Evolutionary conservation across 805 yeast genomes (phyloP).

Genomic region (Kuraishia hungarica): DNA sequence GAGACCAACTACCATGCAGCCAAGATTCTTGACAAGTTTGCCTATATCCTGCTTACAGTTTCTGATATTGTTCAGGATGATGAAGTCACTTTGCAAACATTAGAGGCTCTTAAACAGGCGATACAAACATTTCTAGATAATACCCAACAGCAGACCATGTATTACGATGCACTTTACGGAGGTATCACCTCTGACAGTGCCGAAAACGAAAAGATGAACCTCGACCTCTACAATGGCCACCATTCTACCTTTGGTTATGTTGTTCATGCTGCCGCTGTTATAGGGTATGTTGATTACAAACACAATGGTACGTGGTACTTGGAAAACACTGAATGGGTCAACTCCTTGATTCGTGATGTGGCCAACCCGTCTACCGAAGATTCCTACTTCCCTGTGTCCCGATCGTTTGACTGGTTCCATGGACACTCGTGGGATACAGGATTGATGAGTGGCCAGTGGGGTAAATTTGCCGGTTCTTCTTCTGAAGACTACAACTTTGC

Average conservation of each 20-base stretch:
- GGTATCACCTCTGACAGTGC: constrained; percentile 67
- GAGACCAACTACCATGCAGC: constrained; percentile 58
- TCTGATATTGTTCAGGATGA: constrained; percentile 54
- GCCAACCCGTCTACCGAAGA: constrained; percentile 49
- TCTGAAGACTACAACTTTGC: constrained; percentile 64
- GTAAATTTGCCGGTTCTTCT: constrained; percentile 64
- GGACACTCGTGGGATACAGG: constrained; percentile 77
- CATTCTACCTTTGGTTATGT: constrained; percentile 75
- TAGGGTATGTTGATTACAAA: constrained; percentile 43
- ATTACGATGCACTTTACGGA: constrained; percentile 68
- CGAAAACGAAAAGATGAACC: constrained; percentile 33
- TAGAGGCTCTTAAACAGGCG: constrained; percentile 54
- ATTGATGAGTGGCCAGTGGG: constrained; percentile 58
- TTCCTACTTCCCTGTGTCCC: constrained; percentile 46
- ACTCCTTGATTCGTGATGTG: constrained; percentile 47
- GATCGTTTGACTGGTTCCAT: constrained; percentile 63
- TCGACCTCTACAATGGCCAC: constrained; percentile 72
- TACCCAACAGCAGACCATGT: constrained; percentile 58
- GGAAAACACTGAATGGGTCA: constrained; percentile 37
- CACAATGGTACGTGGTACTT: constrained; percentile 40
- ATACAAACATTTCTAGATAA: constrained; percentile 59
- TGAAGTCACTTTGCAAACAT: constrained; percentile 37
- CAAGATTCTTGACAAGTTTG: constrained; percentile 81
- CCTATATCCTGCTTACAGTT: constrained; percentile 68
- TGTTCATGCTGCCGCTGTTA: constrained; percentile 59